These are phyloP conservation scores for Boletus subcaerulescens DNA, from an alignment of 768 basidiomycete species.

Conservation along the genomic window DNA sequence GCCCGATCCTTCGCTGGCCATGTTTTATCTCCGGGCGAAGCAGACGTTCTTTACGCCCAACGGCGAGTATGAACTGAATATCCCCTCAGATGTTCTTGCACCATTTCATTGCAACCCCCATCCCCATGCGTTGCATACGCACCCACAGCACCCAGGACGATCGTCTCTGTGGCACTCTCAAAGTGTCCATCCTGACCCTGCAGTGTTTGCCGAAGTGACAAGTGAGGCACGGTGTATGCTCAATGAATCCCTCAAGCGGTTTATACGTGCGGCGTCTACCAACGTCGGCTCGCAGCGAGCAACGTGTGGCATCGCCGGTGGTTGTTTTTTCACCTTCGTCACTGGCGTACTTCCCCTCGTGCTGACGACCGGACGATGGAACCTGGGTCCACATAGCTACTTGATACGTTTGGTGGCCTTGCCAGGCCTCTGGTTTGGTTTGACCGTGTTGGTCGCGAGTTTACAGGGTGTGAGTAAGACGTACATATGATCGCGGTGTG, in stretches of 20 bases:
- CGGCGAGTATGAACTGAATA: constrained; percentile 67
- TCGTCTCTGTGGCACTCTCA: constrained; percentile 26
- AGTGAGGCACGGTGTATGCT: constrained; percentile 58
- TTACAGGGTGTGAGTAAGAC: constrained; percentile 54
- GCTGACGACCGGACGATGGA: constrained; percentile 42
- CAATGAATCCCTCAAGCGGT: constrained; percentile 59
- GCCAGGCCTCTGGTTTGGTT: constrained; percentile 69
- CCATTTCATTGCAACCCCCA: constrained; percentile 49
- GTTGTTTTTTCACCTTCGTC: constrained; percentile 46
- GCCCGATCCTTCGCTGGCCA: constrained; percentile 54
- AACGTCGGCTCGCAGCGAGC: constrained; percentile 68
- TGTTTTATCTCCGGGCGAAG: constrained; percentile 78
- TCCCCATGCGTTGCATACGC: constrained; percentile 20
- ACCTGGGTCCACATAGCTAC: constrained; percentile 32
- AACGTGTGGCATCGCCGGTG: constrained; percentile 66
- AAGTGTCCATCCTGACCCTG: constrained; percentile 58
- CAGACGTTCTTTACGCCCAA: constrained; percentile 77
- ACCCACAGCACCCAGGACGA: constrained; percentile 7
- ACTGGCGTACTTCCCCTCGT: constrained; percentile 52
- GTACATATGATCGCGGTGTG: background rate
- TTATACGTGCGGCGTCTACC: constrained; percentile 65
- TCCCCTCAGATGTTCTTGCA: constrained; percentile 62
- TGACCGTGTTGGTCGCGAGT: constrained; percentile 59
- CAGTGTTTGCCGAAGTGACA: constrained; percentile 57
- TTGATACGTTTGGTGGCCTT: constrained; percentile 60